Evolutionary conservation across 2,329 filamentous ascomycete genomes (phyloP), one percentile per base, ranked within the genome.

Genomic region (Clathrospora elynae): DNA sequence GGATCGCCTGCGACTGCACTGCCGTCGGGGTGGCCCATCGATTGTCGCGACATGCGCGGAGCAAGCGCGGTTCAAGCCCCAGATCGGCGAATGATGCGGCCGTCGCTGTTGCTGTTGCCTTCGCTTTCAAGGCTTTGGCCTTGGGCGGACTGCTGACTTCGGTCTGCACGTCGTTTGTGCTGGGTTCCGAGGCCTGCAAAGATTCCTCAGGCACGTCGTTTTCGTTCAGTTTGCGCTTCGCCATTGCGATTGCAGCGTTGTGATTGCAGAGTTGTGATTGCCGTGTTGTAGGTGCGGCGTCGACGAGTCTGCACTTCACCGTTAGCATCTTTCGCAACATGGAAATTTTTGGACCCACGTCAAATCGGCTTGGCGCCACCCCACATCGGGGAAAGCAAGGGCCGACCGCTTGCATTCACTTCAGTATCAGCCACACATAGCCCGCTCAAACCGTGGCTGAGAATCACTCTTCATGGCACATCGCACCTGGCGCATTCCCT

Each of bases 1-100:
- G 93, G 50, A 99, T 95, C 1, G 89, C 88, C 70, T 87, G 86
- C 28, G 83, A 81, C 72, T 99, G 93, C 2, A 97, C 88, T 9
- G 86, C 80, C n/a, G 93, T 97, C 10, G 93, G 93, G 44, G 84
- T 84, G 51, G 85, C 79, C 74, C 91, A 97, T 70, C 87, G 85
- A 71, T 93, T 87, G 66, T 87, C 85, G 32, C 86, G 86, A 57
- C 97, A 81, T 40, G 88, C 90, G 75, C 96, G 89, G 22, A 96
- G 78, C 19, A 99, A 77, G 55, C 93, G 84, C 7, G 90, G 74
- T 66, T 99, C 93, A 49, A 99, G 83, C 50, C 84, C 84, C 49
- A 97, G 80, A 42, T 83, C 80, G 53, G 85, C 78, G 65, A 97
- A 99, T 3, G 83, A 83, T 10, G 47, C 46, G 12, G 23, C 4